Evolutionary conservation across 352 stramenopile genomes (phyloP), one percentile per base, ranked within the genome.

Genomic region (Thraustochytrium sp.): DNA sequence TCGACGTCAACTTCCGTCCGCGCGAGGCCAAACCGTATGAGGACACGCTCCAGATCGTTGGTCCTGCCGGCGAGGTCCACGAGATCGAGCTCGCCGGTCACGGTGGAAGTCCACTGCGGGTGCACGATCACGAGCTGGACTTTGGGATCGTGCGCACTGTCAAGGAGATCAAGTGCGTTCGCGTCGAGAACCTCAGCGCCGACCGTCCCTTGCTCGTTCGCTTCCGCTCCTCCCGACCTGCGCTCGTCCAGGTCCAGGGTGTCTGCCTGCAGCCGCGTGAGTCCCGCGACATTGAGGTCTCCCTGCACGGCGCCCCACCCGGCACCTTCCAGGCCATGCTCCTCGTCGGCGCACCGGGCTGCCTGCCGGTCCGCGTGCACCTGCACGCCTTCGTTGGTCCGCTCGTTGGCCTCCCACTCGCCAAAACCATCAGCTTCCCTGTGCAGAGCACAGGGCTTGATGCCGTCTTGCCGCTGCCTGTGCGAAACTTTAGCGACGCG

Each of bases 111-210:
- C 74, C 74, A 0, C 46, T 82, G 8, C 34, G 34, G 3, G 53
- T 82, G 16, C 26, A 37, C 40, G 74, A 73, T 9, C 21, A 53
- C 13, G 31, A 54, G 16, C 53, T 82, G 23, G 74, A 65, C 23
- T 82, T 77, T 77, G 51, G 53, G 8, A 51, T n/a, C 23, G 1
- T 82, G 1, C 74, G 26, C 26, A 21, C 21, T 49, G 26, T 55
- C n/a, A n/a, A n/a, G n/a, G 37, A 73, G 8, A 8, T 13, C 3
- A 56, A 61, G 29, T 21, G n/a, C 11, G 18, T 82, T 11, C 48
- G 55, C n/a, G 23, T 82, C 16, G 74, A 82, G 55, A 82, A 82
- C 34, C 31, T 76, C 16, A 51, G 78, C 54, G 21, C 11, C 11
- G 23, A n/a, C n/a, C n/a, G n/a, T n/a, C n/a, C n/a, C n/a, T n/a